These are phyloP conservation scores for Penicillium fimorum DNA, from an alignment of 495 filamentous ascomycete species.

Conservation along the genomic window DNA sequence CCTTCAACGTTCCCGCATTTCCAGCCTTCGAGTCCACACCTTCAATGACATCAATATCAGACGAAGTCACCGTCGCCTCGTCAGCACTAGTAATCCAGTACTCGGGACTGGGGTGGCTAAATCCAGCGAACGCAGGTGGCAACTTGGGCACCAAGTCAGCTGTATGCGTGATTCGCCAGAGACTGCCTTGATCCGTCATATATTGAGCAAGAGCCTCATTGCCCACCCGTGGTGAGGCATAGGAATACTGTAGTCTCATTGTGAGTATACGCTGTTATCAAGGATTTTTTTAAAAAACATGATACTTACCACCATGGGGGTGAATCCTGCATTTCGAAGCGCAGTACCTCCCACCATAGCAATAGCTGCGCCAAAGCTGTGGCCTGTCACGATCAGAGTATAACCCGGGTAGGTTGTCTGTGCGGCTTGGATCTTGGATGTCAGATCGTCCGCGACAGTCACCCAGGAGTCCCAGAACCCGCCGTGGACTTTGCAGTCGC, in stretches of 20 bases:
- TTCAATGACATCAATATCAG: conserved; percentile 40
- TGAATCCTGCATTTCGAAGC: conserved; percentile 50
- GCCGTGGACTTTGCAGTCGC: conserved; percentile 47
- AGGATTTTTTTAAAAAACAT: not conserved
- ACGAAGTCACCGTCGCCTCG: conserved; percentile 36
- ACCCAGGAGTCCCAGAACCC: conserved; percentile 61
- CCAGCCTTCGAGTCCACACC: conserved; percentile 36
- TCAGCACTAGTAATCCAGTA: conserved; percentile 57
- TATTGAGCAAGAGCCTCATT: conserved; percentile 54
- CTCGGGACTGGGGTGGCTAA: conserved; percentile 64
- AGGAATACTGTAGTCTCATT: conserved; percentile 52
- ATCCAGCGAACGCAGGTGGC: conserved; percentile 56
- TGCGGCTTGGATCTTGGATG: conserved; percentile 35
- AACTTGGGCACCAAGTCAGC: conserved; percentile 66
- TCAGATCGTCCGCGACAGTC: conserved; percentile 40
- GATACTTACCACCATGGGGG: conserved; percentile 33
- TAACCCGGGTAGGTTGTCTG: conserved; percentile 46
- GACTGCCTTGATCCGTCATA: conserved; percentile 47
- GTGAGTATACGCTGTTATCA: not conserved
- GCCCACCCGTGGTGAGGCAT: conserved; percentile 67
- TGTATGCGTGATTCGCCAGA: conserved; percentile 65
- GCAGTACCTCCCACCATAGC: conserved; percentile 59
- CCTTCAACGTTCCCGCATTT: conserved; percentile 34
- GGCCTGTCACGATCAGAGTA: conserved; percentile 59
- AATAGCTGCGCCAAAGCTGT: conserved; percentile 68